phyloP scores from a whole-genome alignment of 2,329 filamentous ascomycete genomes.

The Xylariaceae sp. region DNA sequence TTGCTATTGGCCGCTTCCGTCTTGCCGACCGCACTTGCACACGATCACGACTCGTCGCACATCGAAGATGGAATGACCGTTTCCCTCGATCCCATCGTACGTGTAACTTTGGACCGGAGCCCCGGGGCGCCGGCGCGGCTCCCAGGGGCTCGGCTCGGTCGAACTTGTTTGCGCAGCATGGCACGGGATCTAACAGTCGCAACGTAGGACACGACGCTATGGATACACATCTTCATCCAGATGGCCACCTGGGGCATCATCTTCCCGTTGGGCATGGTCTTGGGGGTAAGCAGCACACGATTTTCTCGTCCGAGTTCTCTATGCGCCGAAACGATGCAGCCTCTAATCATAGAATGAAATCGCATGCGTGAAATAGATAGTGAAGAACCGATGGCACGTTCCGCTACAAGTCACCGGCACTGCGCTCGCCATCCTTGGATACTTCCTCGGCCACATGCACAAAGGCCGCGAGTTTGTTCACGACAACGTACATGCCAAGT shows the following conservation, averaged over 20 bases:
- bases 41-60: slow-evolving; percentile 48
- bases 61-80: slow-evolving; percentile 65
- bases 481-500: slow-evolving; percentile 71
- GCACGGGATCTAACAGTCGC: slow-evolving; percentile 32
- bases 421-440: slow-evolving; percentile 71
- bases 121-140: neutral
- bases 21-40: slow-evolving; percentile 32
- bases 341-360: slow-evolving; percentile 13
- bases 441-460: slow-evolving; percentile 87
- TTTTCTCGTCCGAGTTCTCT: slow-evolving; percentile 2
- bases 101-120: slow-evolving; percentile 28
- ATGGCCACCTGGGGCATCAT: slow-evolving; percentile 83
- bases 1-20: slow-evolving; percentile 23
- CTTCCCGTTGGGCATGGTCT: slow-evolving; percentile 91
- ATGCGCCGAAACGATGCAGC: neutral
- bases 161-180: slow-evolving; percentile 12
- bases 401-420: slow-evolving; percentile 75
- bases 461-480: slow-evolving; percentile 77
- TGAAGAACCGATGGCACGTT: slow-evolving; percentile 89
- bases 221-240: slow-evolving; percentile 90
- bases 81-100: slow-evolving; percentile 68
- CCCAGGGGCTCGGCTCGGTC: neutral
- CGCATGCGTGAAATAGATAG: slow-evolving; percentile 53
- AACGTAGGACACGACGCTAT: slow-evolving; percentile 70
- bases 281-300: slow-evolving; percentile 60